Evolutionary conservation across 2,329 filamentous ascomycete species (phyloP), one percentile per base, ranked within the genome.

Genomic region (Aureobasidium subglaciale): DNA sequence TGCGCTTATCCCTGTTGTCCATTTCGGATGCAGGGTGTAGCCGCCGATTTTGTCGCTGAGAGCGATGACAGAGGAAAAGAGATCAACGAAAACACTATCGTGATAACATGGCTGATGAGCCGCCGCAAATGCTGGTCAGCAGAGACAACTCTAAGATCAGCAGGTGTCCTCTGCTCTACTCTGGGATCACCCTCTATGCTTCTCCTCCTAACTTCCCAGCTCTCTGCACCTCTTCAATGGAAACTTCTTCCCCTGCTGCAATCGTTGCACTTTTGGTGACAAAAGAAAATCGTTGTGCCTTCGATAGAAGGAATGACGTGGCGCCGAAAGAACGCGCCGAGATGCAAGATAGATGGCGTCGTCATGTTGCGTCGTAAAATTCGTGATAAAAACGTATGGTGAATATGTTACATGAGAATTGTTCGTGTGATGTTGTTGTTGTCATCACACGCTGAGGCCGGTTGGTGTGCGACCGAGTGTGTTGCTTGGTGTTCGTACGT

Each of bases 401-500:
- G 41, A 55, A 55, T 46, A 55, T 56, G 42, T 40, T 56, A 55
- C 52, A 55, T 13, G 22, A 16, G 24, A 27, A 25, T 42, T 29
- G 13, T 6, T 43, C 38, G 16, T 38, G 30, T 27, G 13, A 16
- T 45, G 20, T 24, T 40, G 48, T 41, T 22, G 38, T 11, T 35
- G 11, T 55, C 32, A 55, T 55, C 52, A 46, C 42, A 38, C n/a
- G 22, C 52, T 24, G 16, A 46, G 22, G 15, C 40, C 52, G 9
- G 52, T 45, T 22, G 52, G n/a, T 30, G 52, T 34, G 38, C 52
- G 54, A 5, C 54, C 54, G 9, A 56, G 27, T 15, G 54, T 42
- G 35, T 56, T 56, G 35, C 34, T n/a, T 3, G 54, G 48, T 42
- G 56, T 55, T 30, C 59, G 56, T 22, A 60, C 64, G 57, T 67